Evolutionary conservation across 2,329 filamentous ascomycete genomes (phyloP).

Genomic region (Bipolaris oryzae): DNA sequence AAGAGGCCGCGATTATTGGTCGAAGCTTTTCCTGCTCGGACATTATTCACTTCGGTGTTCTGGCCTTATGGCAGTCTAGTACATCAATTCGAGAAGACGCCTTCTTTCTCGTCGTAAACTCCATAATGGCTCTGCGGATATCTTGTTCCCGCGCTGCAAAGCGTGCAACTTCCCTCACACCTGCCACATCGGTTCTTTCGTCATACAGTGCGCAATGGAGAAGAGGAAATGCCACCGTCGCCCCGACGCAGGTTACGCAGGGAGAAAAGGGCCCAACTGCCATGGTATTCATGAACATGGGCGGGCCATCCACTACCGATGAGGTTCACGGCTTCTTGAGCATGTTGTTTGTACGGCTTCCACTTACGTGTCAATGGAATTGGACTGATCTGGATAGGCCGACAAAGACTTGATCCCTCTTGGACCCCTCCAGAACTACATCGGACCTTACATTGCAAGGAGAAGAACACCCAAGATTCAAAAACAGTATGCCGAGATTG

Average conservation of each 20-base stretch:
- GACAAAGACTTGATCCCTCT: constrained; percentile 96
- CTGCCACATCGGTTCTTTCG: constrained; percentile 37
- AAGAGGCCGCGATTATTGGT: constrained; percentile 32
- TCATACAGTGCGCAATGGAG: constrained; percentile 46
- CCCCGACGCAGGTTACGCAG: constrained; percentile 73
- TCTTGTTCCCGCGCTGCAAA: constrained; percentile 42
- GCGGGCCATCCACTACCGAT: constrained; percentile 83
- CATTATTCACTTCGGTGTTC: constrained; percentile 32
- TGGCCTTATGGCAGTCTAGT: constrained; percentile 21
- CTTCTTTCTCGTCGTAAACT: constrained; percentile 29
- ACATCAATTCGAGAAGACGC: neutral
- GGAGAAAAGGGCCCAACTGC: constrained; percentile 83
- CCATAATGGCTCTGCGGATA: constrained; percentile 49
- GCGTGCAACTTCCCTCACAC: constrained; percentile 37
- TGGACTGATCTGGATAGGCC: constrained; percentile 61
- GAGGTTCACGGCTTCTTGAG: constrained; percentile 91
- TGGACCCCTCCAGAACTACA: constrained; percentile 85
- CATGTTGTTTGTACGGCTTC: constrained; percentile 78
- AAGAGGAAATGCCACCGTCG: constrained; percentile 60
- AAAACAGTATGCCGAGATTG: constrained; percentile 93
- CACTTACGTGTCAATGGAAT: neutral
- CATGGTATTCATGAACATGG: constrained; percentile 99
- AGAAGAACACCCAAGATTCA: constrained; percentile 94
- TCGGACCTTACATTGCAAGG: constrained; percentile 84
- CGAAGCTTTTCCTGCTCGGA: constrained; percentile 24